Evolutionary conservation across 1,139 yeast species (phyloP).

Genomic region (Hemisphaericaspora xylofermentans): DNA sequence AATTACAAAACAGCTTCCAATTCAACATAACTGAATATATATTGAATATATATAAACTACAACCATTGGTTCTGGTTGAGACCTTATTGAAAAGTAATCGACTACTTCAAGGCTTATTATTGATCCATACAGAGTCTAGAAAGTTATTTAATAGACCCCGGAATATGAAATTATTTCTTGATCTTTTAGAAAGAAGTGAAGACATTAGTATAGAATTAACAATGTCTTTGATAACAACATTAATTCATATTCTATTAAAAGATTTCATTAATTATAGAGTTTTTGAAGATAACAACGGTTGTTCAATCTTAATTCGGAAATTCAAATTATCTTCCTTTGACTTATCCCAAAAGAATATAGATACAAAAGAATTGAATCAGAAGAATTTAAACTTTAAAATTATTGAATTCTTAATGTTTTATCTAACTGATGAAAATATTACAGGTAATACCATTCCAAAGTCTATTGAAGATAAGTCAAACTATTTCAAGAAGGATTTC

Average conservation of each 20-base stretch:
- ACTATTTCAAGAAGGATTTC: slow-evolving; percentile 46
- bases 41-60: slow-evolving; percentile 25
- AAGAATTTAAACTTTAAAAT: slow-evolving; percentile 57
- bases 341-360: slow-evolving; percentile 11
- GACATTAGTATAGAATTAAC: slow-evolving; percentile 20
- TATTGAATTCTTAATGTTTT: slow-evolving; percentile 70
- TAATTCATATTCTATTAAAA: slow-evolving; percentile 61
- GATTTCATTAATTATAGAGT: slow-evolving; percentile 55
- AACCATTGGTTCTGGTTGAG: slow-evolving; percentile 9
- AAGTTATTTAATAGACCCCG: slow-evolving; percentile 35
- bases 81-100: slow-evolving; percentile 34
- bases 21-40: slow-evolving; percentile 47
- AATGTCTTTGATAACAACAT: slow-evolving; percentile 52
- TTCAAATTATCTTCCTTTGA: slow-evolving; percentile 24
- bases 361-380: slow-evolving; percentile 18
- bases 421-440: slow-evolving; percentile 62
- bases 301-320: slow-evolving; percentile 49
- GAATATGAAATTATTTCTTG: slow-evolving; percentile 35
- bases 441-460: slow-evolving; percentile 21
- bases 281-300: slow-evolving; percentile 63
- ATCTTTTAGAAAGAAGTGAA: slow-evolving; percentile 21
- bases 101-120: slow-evolving; percentile 59
- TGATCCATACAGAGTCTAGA: slow-evolving; percentile 61
- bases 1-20: slow-evolving; percentile 52
- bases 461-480: slow-evolving; percentile 54